phyloP scores from a whole-genome alignment of 2,329 filamentous ascomycete species.

The Colletotrichum trifolii region DNA sequence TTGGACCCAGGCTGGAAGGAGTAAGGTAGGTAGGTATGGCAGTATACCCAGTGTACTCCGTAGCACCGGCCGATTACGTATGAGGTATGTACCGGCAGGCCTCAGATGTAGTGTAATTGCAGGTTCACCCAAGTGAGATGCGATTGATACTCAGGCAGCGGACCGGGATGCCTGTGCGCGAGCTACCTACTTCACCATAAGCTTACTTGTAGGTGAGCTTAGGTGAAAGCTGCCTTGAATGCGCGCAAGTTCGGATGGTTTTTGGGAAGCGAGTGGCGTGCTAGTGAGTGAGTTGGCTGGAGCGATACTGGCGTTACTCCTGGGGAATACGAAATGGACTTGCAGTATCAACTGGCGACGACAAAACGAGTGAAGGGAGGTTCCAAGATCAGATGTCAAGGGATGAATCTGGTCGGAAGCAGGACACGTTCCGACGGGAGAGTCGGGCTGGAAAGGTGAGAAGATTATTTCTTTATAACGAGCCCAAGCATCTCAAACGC shows the following conservation, averaged over 20 bases:
- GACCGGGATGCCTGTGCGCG: slow-evolving; percentile 29
- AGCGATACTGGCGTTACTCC: slow-evolving; percentile 6
- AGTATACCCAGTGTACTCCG: too few species aligned
- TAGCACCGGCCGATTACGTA: too few species aligned
- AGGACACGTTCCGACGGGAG: slow-evolving; percentile 13
- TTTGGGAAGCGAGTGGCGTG: too few species aligned
- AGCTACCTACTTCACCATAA: slow-evolving; percentile 6
- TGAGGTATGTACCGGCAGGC: too few species aligned
- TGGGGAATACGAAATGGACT: slow-evolving; percentile 5
- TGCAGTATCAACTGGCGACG: background rate
- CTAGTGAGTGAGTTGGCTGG: background rate
- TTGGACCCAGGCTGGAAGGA: slow-evolving; percentile 4
- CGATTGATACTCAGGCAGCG: slow-evolving; percentile 11
- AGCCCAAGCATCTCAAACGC: slow-evolving; percentile 22
- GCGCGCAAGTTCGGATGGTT: too few species aligned
- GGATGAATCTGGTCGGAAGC: slow-evolving; percentile 26
- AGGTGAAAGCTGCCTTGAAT: background rate
- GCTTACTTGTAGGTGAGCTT: slow-evolving; percentile 17
- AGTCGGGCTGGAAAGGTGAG: slow-evolving; percentile 14
- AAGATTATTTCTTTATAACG: slow-evolving; percentile 32
- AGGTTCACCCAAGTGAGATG: slow-evolving; percentile 26
- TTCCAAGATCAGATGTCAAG: slow-evolving; percentile 19
- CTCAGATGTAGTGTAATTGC: slow-evolving; percentile 13
- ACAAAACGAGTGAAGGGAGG: slow-evolving; percentile 31
- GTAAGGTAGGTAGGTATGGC: background rate